These are phyloP conservation scores for Tulasnella sp. DNA, from an alignment of 768 basidiomycete genomes.

Conservation along the genomic window DNA sequence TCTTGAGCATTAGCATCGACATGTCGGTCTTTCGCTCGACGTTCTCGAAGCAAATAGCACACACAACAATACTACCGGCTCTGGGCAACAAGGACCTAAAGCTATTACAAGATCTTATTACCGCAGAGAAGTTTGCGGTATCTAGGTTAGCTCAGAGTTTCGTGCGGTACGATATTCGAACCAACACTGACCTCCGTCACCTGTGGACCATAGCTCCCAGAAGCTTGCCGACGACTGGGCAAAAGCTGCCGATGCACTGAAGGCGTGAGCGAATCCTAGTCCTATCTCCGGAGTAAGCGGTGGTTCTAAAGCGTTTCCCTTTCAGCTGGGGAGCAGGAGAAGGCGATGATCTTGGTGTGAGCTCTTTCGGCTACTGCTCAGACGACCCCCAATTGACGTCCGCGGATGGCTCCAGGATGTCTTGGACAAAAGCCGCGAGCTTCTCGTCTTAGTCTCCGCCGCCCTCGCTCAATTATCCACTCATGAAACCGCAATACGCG, in stretches of 20 bases:
- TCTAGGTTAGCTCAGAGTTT: constrained; percentile 58
- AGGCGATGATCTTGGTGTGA: constrained; percentile 79
- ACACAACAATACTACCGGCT: constrained; percentile 78
- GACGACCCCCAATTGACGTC: not conserved
- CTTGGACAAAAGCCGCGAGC: constrained; percentile 65
- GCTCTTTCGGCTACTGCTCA: constrained; percentile 29
- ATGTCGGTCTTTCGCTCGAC: constrained; percentile 10
- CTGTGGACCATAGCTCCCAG: constrained; percentile 53
- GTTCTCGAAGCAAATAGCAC: constrained; percentile 67
- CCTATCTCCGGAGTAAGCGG: not conserved
- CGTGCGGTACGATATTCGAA: not conserved
- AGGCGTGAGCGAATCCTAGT: constrained; percentile 46
- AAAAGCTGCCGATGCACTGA: constrained; percentile 73
- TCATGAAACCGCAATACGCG: constrained; percentile 69
- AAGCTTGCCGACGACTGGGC: constrained; percentile 65
- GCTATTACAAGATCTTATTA: constrained; percentile 86
- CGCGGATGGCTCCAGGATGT: constrained; percentile 60
- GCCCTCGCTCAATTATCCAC: constrained; percentile 71
- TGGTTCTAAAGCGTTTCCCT: not conserved
- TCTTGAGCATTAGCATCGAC: not conserved
- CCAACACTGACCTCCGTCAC: not conserved
- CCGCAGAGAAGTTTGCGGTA: constrained; percentile 81
- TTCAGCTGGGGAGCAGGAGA: constrained; percentile 66
- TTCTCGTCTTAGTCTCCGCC: constrained; percentile 67
- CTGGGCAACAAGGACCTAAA: constrained; percentile 75